A percentile compares a stretch with the other conserved stretches of the same genome.
Evolutionary conservation across 768 basidiomycete species (phyloP).

Genomic region (Hygrocybe coccinea): DNA sequence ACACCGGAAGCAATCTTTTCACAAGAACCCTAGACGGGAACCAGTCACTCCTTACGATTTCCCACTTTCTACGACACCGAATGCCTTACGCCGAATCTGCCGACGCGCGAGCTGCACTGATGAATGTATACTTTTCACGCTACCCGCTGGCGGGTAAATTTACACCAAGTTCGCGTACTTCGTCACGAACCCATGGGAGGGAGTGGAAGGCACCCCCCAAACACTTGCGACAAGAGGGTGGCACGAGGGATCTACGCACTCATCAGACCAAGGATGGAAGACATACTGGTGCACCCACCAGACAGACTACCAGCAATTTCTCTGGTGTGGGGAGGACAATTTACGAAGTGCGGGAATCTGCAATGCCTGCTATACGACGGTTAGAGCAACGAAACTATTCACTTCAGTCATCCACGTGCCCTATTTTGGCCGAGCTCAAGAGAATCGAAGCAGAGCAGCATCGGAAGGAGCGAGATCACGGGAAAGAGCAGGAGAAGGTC

Average conservation of each 20-base stretch:
- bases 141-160: background rate
- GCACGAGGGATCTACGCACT: no score
- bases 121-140: background rate
- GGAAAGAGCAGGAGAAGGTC: background rate
- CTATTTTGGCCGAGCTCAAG: background rate
- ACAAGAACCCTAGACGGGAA: background rate
- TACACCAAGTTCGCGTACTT: background rate
- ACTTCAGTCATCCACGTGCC: background rate
- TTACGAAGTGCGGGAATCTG: background rate
- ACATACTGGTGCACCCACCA: no score
- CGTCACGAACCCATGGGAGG: background rate
- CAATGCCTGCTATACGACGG: background rate
- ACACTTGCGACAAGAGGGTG: background rate
- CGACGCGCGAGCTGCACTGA: slow-evolving; percentile 8
- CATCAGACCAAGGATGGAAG: background rate
- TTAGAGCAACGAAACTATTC: background rate
- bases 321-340: slow-evolving; percentile 3
- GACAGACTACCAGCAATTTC: no score
- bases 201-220: background rate
- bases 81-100: slow-evolving; percentile 3
- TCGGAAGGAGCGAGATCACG: background rate
- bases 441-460: background rate
- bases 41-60: background rate
- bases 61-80: background rate
- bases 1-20: background rate